Percentiles rank a stretch among this genome's conserved stretches.
Conservation (phyloP, 2,329 filamentous ascomycete genomes). For the Cadophora malorum region DNA sequence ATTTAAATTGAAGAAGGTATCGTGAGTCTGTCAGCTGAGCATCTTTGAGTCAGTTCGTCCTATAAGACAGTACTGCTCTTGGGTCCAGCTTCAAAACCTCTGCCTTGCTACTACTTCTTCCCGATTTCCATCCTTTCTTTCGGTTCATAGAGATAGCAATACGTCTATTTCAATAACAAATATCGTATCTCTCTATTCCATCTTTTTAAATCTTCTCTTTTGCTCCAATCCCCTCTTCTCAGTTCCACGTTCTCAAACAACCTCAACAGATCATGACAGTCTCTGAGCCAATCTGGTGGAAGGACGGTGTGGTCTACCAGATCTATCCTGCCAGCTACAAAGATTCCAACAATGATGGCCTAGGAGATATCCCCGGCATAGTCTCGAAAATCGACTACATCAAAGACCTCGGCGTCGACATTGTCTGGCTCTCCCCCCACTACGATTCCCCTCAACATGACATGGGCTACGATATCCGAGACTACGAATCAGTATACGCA, state of each 20-base stretch:
- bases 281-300: conserved; percentile 55
- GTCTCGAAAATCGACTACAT: conserved; percentile 67
- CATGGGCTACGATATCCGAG: conserved; percentile 74
- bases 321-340: conserved; percentile 65
- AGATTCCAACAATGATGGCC: conserved; percentile 63
- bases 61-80: background rate
- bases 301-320: conserved; percentile 62
- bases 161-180: background rate
- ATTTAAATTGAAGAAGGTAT: background rate
- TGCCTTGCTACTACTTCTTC: no score
- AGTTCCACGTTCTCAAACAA: background rate
- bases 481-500: conserved; percentile 70
- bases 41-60: background rate
- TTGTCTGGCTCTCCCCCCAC: conserved; percentile 72
- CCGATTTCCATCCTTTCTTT: background rate
- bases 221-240: background rate
- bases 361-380: conserved; percentile 67
- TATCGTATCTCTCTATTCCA: background rate
- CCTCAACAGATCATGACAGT: conserved; percentile 4
- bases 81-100: background rate
- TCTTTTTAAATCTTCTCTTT: background rate
- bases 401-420: conserved; percentile 63
- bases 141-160: background rate
- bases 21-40: conserved; percentile 27
- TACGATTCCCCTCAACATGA: conserved; percentile 69